Percentiles rank a stretch among this genome's conserved stretches.
Conservation (phyloP, 2,329 filamentous ascomycete genomes). For the Ophiostoma angusticollis region DNA sequence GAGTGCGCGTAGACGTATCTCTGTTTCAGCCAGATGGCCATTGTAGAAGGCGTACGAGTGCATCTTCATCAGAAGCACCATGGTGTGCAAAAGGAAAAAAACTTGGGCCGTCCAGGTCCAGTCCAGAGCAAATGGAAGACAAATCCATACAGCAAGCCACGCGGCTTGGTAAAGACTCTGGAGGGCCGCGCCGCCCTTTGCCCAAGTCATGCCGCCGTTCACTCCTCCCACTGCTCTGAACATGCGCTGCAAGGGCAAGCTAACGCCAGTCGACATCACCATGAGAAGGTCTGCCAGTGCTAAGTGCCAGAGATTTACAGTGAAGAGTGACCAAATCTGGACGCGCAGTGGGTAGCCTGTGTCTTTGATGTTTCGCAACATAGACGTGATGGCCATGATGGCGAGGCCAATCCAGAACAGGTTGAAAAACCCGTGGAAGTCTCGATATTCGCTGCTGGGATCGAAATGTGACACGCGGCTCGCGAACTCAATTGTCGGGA, state of each 20-base stretch:
- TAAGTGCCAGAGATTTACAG: constrained; percentile 77
- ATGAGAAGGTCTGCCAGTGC: constrained; percentile 74
- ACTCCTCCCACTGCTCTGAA: constrained; percentile 42
- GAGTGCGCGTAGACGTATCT: constrained; percentile 65
- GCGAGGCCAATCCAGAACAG: constrained; percentile 95
- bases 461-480: constrained; percentile 93
- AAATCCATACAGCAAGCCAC: constrained; percentile 77
- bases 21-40: constrained; percentile 79
- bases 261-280: constrained; percentile 61
- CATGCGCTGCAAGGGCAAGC: constrained; percentile 59
- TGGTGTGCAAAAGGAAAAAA: constrained; percentile 79
- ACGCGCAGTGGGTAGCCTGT: constrained; percentile 77
- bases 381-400: constrained; percentile 94
- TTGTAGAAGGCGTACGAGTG: constrained; percentile 98
- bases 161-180: constrained; percentile 69
- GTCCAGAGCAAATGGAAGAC: constrained; percentile 67
- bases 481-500: constrained; percentile 85
- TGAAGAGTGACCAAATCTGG: constrained; percentile 79
- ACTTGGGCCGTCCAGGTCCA: constrained; percentile 99
- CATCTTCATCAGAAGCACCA: constrained; percentile 96
- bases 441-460: constrained; percentile 76
- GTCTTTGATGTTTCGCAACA: constrained; percentile 85
- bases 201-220: constrained; percentile 55
- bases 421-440: constrained; percentile 96
- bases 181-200: constrained; percentile 59